Conservation (phyloP, 108 stramenopile genomes). For the Fragilariopsis cylindrus region DNA sequence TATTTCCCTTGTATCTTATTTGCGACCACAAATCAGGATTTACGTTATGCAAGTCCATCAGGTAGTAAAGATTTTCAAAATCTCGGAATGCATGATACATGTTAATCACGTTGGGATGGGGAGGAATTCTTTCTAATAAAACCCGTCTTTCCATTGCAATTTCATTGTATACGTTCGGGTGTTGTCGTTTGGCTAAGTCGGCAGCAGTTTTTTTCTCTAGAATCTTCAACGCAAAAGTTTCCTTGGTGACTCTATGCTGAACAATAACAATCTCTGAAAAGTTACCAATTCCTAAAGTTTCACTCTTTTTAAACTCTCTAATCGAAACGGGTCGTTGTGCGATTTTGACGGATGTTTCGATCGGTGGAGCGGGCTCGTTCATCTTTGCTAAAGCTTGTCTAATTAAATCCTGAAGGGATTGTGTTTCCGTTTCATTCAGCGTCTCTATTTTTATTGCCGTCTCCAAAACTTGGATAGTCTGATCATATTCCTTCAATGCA, state of each 20-base stretch:
- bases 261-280: slow-evolving; percentile 84
- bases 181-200: slow-evolving; percentile 85
- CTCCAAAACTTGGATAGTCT: slow-evolving; percentile 40
- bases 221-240: slow-evolving; percentile 95
- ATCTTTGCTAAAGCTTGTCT: slow-evolving; percentile 16
- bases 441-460: slow-evolving; percentile 13
- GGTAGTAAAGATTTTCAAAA: slow-evolving; percentile 72
- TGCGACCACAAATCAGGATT: slow-evolving; percentile 88
- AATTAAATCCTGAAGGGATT: slow-evolving; percentile 57
- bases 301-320: slow-evolving; percentile 65
- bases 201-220: slow-evolving; percentile 92
- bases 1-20: slow-evolving; percentile 54
- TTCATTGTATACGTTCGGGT: slow-evolving; percentile 96
- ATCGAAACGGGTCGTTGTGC: slow-evolving; percentile 65
- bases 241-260: slow-evolving; percentile 75
- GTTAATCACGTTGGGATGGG: slow-evolving; percentile 61
- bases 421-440: slow-evolving; percentile 30
- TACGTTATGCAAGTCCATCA: slow-evolving; percentile 87
- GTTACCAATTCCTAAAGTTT: slow-evolving; percentile 84
- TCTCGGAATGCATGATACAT: slow-evolving; percentile 93
- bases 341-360: slow-evolving; percentile 58
- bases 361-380: slow-evolving; percentile 11
- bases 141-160: slow-evolving; percentile 94
- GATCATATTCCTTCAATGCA: slow-evolving; percentile 46
- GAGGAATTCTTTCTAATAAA: slow-evolving; percentile 65